phyloP scores from a whole-genome alignment of 495 filamentous ascomycete genomes.

The Staphylotrichum longicolle region DNA sequence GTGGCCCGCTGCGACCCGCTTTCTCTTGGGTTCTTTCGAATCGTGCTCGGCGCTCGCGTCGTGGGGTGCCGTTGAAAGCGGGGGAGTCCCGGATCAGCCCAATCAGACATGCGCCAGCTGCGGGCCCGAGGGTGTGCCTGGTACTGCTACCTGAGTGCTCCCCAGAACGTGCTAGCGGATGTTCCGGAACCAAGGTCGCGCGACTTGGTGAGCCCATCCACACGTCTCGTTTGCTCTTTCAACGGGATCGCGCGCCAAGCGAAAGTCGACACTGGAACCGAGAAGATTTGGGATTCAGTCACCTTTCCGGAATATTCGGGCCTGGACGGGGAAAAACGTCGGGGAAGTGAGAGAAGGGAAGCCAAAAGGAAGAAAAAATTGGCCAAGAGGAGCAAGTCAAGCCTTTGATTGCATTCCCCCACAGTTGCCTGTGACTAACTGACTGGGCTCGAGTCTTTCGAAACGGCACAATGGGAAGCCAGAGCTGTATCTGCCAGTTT shows the following conservation, averaged over 20 bases:
- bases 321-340: not conserved
- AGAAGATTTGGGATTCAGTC: not conserved
- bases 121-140: conserved; percentile 1
- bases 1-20: conserved; percentile 1
- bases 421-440: not conserved
- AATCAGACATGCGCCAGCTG: conserved; percentile 13
- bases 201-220: not conserved
- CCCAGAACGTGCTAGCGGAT: conserved; percentile 9
- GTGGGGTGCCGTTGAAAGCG: conserved; percentile 23
- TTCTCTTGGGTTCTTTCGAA: not conserved
- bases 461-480: not conserved
- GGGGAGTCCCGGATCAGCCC: conserved; percentile 7
- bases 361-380: not conserved
- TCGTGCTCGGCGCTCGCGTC: conserved; percentile 16
- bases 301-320: conserved; percentile 3
- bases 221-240: not conserved
- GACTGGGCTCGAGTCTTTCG: not conserved
- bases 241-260: conserved; percentile 3
- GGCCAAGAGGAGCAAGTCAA: no score
- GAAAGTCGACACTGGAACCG: not conserved
- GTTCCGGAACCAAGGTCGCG: conserved; percentile 19
- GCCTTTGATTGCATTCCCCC: no score
- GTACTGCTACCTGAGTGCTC: not conserved
- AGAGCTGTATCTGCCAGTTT: not conserved
- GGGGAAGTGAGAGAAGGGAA: not conserved